Base-by-base conservation (phyloP, 371 early-diverging fungal genomes). In the Mortierella sp. region DNA sequence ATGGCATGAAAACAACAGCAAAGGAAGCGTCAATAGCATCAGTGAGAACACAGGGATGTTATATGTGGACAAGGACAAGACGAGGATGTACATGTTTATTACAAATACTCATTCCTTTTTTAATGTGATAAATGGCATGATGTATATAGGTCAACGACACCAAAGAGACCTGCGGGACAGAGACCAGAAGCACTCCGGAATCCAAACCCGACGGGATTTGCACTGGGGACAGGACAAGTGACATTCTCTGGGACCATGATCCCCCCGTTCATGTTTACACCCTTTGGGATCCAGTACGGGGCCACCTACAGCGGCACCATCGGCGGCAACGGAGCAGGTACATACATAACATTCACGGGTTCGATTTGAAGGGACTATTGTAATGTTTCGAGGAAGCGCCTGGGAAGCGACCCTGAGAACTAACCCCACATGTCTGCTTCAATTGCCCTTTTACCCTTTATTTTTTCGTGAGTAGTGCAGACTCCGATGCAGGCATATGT, bases 81-180 rank as follows among this genome's bases (percentile, higher is more conserved):
- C 14, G 58, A 61, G 29, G 29, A 43, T 24, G 55, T 19, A 29
- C 48, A 41, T 47, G 29, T 24, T 47, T 19, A 2, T 24, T 34
- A 11, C 43, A 22, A 47, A 19, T n/a, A 4, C 37, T 19, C 45
- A 44, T 31, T 22, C 26, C 44, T 48, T 47, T n/a, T n/a, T n/a
- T n/a, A n/a, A n/a, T n/a, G n/a, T n/a, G n/a, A n/a, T n/a, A n/a
- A n/a, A n/a, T n/a, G n/a, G n/a, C n/a, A n/a, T n/a, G n/a, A n/a
- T 26, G 9, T 13, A 6, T 14, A 7, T 58, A 85, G 82, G 47
- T 76, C 87, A 22, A 88, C 89, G 31, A 88, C 92, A 37, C 94
- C 94, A 29, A 90, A 88, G 63, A 87, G 94, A 41, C 94, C 94
- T 22, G 89, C 92, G 31, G 94, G 93, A 64, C 94, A 92, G 76